Evolutionary conservation across 768 basidiomycete species (phyloP).

Genomic region (Suillus plorans): DNA sequence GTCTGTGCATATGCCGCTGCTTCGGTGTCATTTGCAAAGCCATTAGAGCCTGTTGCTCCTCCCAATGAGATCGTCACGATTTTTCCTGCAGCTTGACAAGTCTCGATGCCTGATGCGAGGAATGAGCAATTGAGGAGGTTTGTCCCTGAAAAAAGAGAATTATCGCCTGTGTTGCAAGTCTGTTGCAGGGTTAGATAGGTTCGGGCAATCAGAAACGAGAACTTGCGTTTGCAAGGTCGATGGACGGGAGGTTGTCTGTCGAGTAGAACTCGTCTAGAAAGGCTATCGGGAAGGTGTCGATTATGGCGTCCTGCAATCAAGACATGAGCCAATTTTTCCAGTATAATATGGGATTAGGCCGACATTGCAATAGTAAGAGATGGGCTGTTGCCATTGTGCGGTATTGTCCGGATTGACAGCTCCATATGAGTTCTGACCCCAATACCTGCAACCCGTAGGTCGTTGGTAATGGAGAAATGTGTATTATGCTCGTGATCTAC

Average conservation of each 20-base stretch:
- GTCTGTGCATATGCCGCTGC: constrained; percentile 60
- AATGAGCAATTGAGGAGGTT: constrained; percentile 59
- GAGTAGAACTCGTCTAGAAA: constrained; percentile 63
- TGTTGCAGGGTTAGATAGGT: constrained; percentile 22
- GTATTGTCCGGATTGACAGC: constrained; percentile 30
- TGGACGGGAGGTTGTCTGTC: constrained; percentile 53
- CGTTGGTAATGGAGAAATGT: background rate
- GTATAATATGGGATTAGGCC: background rate
- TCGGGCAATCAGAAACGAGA: background rate
- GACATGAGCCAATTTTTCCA: background rate
- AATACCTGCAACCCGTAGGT: constrained; percentile 24
- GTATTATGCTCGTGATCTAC: background rate
- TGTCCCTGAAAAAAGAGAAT: constrained; percentile 61
- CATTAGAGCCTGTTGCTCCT: constrained; percentile 60
- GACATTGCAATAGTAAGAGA: constrained; percentile 34
- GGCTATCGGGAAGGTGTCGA: constrained; percentile 61
- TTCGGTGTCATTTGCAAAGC: constrained; percentile 58
- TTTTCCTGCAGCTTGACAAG: constrained; percentile 67
- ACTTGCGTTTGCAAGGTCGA: constrained; percentile 60
- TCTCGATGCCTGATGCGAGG: constrained; percentile 58
- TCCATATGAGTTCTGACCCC: constrained; percentile 40
- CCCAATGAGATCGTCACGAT: constrained; percentile 59
- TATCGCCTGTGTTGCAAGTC: constrained; percentile 62
- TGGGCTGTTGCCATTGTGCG: constrained; percentile 31
- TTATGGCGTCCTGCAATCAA: constrained; percentile 45